Evolutionary conservation across 352 stramenopile genomes (phyloP).

Genomic region (Pilasporangium apinafurcum): DNA sequence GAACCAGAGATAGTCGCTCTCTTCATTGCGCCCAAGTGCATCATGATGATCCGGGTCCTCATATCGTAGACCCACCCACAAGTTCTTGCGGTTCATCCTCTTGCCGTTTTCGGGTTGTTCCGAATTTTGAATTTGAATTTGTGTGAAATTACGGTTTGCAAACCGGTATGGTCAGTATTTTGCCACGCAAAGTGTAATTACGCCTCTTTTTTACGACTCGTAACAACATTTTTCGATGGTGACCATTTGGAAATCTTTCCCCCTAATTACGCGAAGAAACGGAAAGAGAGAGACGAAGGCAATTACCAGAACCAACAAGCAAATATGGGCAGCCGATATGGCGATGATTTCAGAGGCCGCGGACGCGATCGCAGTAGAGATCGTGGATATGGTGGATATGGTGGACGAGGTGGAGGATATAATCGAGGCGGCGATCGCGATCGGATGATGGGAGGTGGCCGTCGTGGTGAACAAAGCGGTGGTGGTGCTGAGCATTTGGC

Average conservation of each 20-base stretch:
- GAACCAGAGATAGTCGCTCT: slow-evolving; percentile 60
- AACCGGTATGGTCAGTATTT: no score
- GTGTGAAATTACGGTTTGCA: no score
- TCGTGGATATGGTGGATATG: slow-evolving; percentile 30
- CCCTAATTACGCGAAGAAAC: no score
- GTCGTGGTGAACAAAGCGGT: slow-evolving; percentile 59
- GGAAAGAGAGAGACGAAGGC: no score
- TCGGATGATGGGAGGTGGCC: slow-evolving; percentile 32
- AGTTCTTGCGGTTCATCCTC: slow-evolving; percentile 4
- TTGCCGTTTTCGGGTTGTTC: slow-evolving; percentile 3
- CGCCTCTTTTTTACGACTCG: no score
- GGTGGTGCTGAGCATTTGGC: slow-evolving; percentile 94
- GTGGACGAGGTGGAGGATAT: slow-evolving; percentile 18
- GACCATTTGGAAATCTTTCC: no score
- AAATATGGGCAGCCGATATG: slow-evolving; percentile 62
- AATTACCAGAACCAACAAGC: no score
- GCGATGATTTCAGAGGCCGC: slow-evolving; percentile 57
- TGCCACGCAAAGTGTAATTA: no score
- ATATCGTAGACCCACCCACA: no score
- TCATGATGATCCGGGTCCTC: slow-evolving; percentile 13
- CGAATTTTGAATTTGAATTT: slow-evolving; percentile 19
- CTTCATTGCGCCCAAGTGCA: slow-evolving; percentile 9
- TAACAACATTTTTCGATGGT: no score
- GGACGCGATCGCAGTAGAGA: slow-evolving; percentile 72
- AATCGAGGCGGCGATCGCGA: slow-evolving; percentile 38